These are phyloP conservation scores for Melampsora abietis-canadensis DNA, from an alignment of 1,284 basidiomycete species.

Conservation along the genomic window DNA sequence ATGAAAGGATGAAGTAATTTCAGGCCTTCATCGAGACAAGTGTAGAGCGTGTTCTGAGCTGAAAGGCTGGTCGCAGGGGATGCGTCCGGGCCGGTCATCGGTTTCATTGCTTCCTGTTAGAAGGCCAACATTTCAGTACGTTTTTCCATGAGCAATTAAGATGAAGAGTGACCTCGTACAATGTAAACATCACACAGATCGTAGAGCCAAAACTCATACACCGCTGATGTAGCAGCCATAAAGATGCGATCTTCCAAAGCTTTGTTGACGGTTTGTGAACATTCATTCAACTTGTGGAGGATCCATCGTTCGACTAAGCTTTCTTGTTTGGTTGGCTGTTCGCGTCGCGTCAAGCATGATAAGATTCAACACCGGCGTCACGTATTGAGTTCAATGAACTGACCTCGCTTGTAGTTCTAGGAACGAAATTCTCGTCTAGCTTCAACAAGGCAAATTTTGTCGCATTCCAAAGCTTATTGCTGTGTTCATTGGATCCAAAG, in stretches of 20 bases:
- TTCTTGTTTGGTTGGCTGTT: constrained; percentile 79
- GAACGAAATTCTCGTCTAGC: constrained; percentile 76
- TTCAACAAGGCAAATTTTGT: constrained; percentile 98
- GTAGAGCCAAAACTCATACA: constrained; percentile 96
- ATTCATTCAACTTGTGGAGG: constrained; percentile 84
- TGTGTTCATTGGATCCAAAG: constrained; percentile 61
- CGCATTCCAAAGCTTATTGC: constrained; percentile 99
- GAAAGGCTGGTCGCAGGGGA: constrained; percentile 64
- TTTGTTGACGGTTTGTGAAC: constrained; percentile 72
- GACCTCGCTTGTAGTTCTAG: constrained; percentile 68
- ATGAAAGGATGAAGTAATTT: constrained; percentile 94
- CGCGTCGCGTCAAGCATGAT: constrained; percentile 3
- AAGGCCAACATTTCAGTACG: background rate
- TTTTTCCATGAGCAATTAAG: background rate
- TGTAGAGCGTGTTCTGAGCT: constrained; percentile 93
- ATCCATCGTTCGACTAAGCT: constrained; percentile 94
- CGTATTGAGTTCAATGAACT: constrained; percentile 42
- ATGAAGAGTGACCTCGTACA: constrained; percentile 57
- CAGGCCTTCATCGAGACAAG: constrained; percentile 84
- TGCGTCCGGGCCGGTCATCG: constrained; percentile 78
- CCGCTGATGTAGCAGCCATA: constrained; percentile 78
- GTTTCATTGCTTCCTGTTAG: constrained; percentile 88
- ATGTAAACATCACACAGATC: constrained; percentile 99
- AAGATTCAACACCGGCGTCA: background rate
- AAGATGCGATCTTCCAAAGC: constrained; percentile 80